Conservation (phyloP, 768 basidiomycete genomes). For the Pleurotus giganteus region DNA sequence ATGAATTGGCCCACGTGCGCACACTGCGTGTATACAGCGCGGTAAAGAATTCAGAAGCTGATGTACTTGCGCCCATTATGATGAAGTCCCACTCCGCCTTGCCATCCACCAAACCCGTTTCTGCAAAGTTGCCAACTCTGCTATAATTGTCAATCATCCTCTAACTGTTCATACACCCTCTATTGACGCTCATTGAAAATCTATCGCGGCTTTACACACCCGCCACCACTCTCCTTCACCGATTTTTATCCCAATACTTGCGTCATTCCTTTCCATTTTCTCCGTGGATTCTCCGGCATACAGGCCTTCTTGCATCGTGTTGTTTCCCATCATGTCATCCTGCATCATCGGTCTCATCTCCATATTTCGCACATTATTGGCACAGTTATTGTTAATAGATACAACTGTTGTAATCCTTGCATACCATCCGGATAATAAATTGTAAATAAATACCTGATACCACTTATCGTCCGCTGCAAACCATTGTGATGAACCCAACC, state of each 20-base stretch:
- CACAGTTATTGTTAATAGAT: conserved; percentile 10
- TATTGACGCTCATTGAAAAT: neutral
- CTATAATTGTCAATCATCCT: neutral
- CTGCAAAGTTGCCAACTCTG: neutral
- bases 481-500: neutral
- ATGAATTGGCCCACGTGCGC: conserved; percentile 49
- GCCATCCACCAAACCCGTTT: neutral
- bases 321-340: conserved; percentile 2
- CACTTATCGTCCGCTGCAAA: neutral
- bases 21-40: conserved; percentile 53
- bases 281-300: neutral
- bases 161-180: neutral
- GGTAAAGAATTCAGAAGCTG: conserved; percentile 29
- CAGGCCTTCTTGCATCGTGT: conserved; percentile 1
- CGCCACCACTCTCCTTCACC: conserved; percentile 5
- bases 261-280: neutral
- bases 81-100: conserved; percentile 4
- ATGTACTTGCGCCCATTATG: neutral
- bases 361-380: conserved; percentile 6
- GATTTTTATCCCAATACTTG: neutral
- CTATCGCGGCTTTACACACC: neutral
- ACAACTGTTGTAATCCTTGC: conserved; percentile 10
- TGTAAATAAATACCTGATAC: neutral
- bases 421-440: conserved; percentile 1
- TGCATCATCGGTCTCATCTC: conserved; percentile 5